These are phyloP conservation scores for Mycena haematopus DNA, from an alignment of 768 basidiomycete species.

Conservation along the genomic window DNA sequence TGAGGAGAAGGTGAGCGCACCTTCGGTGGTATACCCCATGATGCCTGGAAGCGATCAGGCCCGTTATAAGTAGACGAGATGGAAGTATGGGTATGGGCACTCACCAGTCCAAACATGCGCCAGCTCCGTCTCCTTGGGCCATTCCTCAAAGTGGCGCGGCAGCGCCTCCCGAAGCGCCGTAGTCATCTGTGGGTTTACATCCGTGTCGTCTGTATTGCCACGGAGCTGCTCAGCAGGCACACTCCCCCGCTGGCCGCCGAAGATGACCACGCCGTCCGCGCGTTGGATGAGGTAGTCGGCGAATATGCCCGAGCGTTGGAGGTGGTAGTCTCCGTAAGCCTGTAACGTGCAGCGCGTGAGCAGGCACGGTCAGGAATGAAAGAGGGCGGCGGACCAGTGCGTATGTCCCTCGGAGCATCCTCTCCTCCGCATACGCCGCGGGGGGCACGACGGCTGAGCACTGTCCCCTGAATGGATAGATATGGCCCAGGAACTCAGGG, in stretches of 20 bases:
- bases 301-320: no score
- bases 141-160: conserved; percentile 35
- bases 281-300: conserved; percentile 34
- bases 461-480: conserved; percentile 33
- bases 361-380: neutral
- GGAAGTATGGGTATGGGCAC: neutral
- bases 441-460: conserved; percentile 35
- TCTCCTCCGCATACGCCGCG: conserved; percentile 29
- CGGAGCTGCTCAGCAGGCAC: conserved; percentile 26
- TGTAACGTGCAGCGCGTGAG: neutral
- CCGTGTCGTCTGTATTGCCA: conserved; percentile 33
- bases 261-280: conserved; percentile 33
- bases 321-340: conserved; percentile 18
- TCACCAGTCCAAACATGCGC: conserved; percentile 21
- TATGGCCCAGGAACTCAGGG: conserved; percentile 33
- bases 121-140: conserved; percentile 33
- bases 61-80: no score
- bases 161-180: conserved; percentile 32
- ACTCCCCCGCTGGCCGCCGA: conserved; percentile 35
- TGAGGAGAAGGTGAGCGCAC: neutral
- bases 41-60: conserved; percentile 28
- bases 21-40: conserved; percentile 33
- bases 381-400: neutral
- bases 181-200: conserved; percentile 31
- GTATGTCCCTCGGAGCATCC: conserved; percentile 31